These are phyloP conservation scores for Asterophora lycoperdoides DNA, from an alignment of 768 basidiomycete species.

Conservation along the genomic window DNA sequence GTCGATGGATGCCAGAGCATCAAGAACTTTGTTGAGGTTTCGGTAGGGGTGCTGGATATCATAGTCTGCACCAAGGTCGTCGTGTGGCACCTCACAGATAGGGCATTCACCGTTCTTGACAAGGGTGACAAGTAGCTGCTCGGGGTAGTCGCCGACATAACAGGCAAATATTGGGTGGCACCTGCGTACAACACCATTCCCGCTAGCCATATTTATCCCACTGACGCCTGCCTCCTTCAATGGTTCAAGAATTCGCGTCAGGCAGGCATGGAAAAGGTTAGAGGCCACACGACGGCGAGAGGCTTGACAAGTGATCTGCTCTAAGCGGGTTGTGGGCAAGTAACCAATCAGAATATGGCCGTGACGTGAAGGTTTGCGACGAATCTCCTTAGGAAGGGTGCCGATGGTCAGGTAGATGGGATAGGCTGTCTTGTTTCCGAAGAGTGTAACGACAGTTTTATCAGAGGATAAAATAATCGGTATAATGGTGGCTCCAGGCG, in stretches of 20 bases:
- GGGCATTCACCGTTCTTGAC: conserved; percentile 27
- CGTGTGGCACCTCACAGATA: conserved; percentile 14
- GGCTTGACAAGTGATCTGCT: conserved; percentile 26
- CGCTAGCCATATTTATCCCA: conserved; percentile 25
- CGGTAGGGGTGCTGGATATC: conserved; percentile 1
- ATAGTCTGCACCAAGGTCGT: conserved; percentile 19
- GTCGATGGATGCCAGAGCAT: conserved; percentile 23
- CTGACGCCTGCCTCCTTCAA: conserved; percentile 21
- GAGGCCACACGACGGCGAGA: conserved; percentile 20
- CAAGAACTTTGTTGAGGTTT: conserved; percentile 15
- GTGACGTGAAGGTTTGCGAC: conserved; percentile 32
- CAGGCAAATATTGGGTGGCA: conserved; percentile 37
- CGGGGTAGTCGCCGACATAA: conserved; percentile 39
- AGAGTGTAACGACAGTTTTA: conserved; percentile 39
- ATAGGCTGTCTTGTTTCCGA: conserved; percentile 39
- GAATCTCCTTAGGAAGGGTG: conserved; percentile 37
- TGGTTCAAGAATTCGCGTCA: conserved; percentile 26
- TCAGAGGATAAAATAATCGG: conserved; percentile 45
- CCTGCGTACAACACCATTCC: conserved; percentile 29
- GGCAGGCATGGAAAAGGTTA: conserved; percentile 36
- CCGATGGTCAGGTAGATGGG: conserved; percentile 47
- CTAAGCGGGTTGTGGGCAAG: conserved; percentile 33
- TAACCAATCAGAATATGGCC: conserved; percentile 38
- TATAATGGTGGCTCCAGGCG: conserved; percentile 28
- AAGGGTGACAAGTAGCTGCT: conserved; percentile 36